phyloP scores from a whole-genome alignment of 2,329 filamentous ascomycete genomes.

The Plenodomus lindquistii region DNA sequence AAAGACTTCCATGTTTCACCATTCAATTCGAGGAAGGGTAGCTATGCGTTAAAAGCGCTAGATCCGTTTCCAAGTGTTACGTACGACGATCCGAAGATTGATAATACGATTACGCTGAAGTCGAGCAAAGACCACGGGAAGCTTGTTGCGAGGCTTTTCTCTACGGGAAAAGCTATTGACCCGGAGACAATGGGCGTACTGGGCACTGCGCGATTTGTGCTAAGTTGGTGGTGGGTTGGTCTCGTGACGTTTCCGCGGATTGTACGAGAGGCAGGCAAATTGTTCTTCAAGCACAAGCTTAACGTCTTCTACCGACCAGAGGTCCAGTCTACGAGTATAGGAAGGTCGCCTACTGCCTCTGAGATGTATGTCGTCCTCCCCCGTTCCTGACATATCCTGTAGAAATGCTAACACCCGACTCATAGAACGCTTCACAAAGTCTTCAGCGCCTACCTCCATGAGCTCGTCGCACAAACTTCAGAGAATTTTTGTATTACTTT shows the following conservation, averaged over 20 bases:
- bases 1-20: slow-evolving; percentile 80
- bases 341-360: slow-evolving; percentile 55
- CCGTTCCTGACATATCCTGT: background rate
- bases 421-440: slow-evolving; percentile 40
- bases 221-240: slow-evolving; percentile 69
- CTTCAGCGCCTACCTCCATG: slow-evolving; percentile 46
- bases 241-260: slow-evolving; percentile 69
- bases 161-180: slow-evolving; percentile 56
- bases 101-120: slow-evolving; percentile 63
- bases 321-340: slow-evolving; percentile 60
- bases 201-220: slow-evolving; percentile 55
- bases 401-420: background rate
- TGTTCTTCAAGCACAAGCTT: slow-evolving; percentile 62
- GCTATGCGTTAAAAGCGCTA: slow-evolving; percentile 52
- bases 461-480: slow-evolving; percentile 55
- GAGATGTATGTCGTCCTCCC: slow-evolving; percentile 47
- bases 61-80: slow-evolving; percentile 47
- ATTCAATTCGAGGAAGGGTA: slow-evolving; percentile 64
- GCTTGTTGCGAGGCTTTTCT: slow-evolving; percentile 64
- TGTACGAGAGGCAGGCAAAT: slow-evolving; percentile 59
- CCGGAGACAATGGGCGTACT: slow-evolving; percentile 50
- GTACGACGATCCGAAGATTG: slow-evolving; percentile 48
- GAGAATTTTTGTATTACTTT: slow-evolving; percentile 58
- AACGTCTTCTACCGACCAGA: slow-evolving; percentile 70
- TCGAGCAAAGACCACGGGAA: slow-evolving; percentile 66